A percentile compares a stretch with the other conserved stretches of the same genome.
These are phyloP conservation scores for Yarrowia bubula DNA, from an alignment of 805 yeast species.

Conservation along the genomic window DNA sequence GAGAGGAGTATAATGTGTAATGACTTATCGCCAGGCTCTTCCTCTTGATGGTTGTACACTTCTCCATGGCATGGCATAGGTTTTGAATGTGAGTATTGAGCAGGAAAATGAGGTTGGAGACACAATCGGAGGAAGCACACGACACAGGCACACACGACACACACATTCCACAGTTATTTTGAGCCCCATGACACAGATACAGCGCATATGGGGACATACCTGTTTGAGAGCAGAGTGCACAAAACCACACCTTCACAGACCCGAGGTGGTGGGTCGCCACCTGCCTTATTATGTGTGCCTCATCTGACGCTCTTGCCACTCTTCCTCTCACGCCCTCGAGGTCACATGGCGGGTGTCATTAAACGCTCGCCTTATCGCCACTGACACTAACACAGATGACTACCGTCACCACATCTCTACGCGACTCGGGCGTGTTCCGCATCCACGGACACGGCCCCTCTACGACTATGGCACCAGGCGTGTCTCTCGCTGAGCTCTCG, in stretches of 20 bases:
- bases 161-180: too few relatives aligned
- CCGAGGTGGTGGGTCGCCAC: too few relatives aligned
- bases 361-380: neutral
- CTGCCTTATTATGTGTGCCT: too few relatives aligned
- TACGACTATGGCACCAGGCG: neutral
- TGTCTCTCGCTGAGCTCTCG: conserved; percentile 10
- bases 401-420: conserved; percentile 25
- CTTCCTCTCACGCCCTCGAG: neutral
- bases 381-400: conserved; percentile 21
- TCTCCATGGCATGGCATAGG: conserved; percentile 19
- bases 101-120: neutral
- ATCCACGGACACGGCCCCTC: conserved; percentile 13
- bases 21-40: conserved; percentile 22
- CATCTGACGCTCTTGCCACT: too few relatives aligned
- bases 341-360: conserved; percentile 10
- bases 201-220: too few relatives aligned
- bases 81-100: conserved; percentile 24
- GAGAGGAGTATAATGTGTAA: conserved; percentile 15
- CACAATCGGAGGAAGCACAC: neutral
- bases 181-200: neutral
- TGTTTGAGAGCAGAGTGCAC: neutral
- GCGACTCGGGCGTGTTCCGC: conserved; percentile 27
- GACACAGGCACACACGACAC: neutral
- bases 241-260: neutral
- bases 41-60: neutral